Base-by-base conservation (phyloP, 2,329 filamentous ascomycete genomes). In the Cercospora beticola region DNA sequence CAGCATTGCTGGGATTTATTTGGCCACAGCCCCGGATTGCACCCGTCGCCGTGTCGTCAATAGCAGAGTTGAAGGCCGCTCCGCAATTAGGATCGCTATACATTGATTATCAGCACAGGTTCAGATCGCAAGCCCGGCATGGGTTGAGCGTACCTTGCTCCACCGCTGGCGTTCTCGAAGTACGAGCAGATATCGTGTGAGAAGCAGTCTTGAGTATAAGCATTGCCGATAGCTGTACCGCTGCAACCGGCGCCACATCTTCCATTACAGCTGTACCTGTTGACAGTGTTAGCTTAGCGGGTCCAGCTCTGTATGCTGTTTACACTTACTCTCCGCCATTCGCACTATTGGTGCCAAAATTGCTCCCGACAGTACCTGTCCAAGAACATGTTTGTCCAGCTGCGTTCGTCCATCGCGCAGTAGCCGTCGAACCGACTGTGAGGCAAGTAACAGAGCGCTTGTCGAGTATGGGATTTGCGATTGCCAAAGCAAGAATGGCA, bases 151-250 rank as follows among this genome's bases (percentile, higher is more conserved):
- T 73, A 83, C 83, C 79, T 82, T 0, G 82, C 76, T 2, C 83
- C 83, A 7, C 82, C 82, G n/a, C 76, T 81, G 1, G 83, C 82
- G 62, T 81, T 81, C 31, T 85, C 81, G 68, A 85, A 85, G 70
- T 82, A 85, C 4, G 82, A 84, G 73, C 84, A 86, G 12, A 85
- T 81, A 60, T 85, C 84, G 64, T 85, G 84, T 0, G 80, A 82
- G 70, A 83, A 85, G 72, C 84, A 85, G 61, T 85, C 82, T 68
- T 84, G 83, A 0, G 83, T 85, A 66, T 85, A 85, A 4, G 76
- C 82, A 36, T 84, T 83, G 2, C 83, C 83, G 7, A 85, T 1
- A 1, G 82, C 77, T 4, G 75, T 59, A 5, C 83, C 83, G 0
- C 74, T 78, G 60, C 83, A 85, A 0, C 82, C 83, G 9, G 80